Evolutionary conservation across 805 yeast species (phyloP).

Genomic region (Lipomyces orientalis): DNA sequence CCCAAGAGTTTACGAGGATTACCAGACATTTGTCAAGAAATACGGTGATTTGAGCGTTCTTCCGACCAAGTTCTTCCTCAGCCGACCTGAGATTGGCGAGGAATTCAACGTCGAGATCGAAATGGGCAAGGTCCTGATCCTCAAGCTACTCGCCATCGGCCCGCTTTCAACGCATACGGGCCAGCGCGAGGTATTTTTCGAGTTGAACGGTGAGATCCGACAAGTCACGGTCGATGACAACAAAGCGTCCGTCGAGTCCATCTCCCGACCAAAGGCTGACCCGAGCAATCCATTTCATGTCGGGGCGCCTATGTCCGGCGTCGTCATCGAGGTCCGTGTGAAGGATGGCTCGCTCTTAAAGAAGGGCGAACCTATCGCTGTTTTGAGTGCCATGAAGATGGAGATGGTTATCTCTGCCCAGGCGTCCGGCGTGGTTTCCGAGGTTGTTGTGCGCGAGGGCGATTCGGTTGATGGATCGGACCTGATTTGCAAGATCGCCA

Average conservation of each 20-base stretch:
- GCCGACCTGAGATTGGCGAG: slow-evolving; percentile 86
- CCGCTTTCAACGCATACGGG: slow-evolving; percentile 86
- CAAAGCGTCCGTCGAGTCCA: slow-evolving; percentile 80
- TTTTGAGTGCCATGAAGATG: slow-evolving; percentile 98
- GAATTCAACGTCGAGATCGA: slow-evolving; percentile 89
- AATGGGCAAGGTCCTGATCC: slow-evolving; percentile 90
- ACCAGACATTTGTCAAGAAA: slow-evolving; percentile 70
- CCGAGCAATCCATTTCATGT: slow-evolving; percentile 85
- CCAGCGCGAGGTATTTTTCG: slow-evolving; percentile 94
- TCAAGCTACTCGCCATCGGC: slow-evolving; percentile 91
- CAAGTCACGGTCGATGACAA: slow-evolving; percentile 91
- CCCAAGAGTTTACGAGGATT: slow-evolving; percentile 95
- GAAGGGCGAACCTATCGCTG: slow-evolving; percentile 96
- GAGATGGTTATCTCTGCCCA: slow-evolving; percentile 98
- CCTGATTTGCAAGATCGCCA: slow-evolving; percentile 67
- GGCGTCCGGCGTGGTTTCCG: slow-evolving; percentile 80
- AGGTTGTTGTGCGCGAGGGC: slow-evolving; percentile 80
- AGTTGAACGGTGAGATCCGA: slow-evolving; percentile 97
- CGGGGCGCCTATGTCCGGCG: slow-evolving; percentile 99
- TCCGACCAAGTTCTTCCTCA: slow-evolving; percentile 89
- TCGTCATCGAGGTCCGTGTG: slow-evolving; percentile 90
- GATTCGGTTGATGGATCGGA: slow-evolving; percentile 97
- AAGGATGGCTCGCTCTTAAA: slow-evolving; percentile 86
- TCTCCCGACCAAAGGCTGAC: slow-evolving; percentile 89
- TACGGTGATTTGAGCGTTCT: slow-evolving; percentile 93